A percentile compares a stretch with the other conserved stretches of the same genome.
Evolutionary conservation across 768 basidiomycete genomes (phyloP).

Genomic region (Rhodocollybia butyracea): DNA sequence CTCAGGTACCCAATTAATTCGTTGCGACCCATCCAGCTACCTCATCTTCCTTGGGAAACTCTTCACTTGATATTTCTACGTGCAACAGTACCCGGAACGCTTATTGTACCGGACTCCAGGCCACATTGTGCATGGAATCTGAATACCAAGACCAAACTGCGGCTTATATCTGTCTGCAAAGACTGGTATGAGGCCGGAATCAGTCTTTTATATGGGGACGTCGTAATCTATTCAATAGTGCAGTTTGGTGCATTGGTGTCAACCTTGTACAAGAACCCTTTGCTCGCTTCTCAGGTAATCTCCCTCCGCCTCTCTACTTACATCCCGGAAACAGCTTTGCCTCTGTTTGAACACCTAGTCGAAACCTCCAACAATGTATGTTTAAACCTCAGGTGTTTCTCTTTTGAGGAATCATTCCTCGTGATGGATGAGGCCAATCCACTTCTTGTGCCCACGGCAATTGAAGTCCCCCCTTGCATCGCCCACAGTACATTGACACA

Average conservation of each 20-base stretch:
- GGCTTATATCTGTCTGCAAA: neutral
- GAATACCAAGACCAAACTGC: neutral
- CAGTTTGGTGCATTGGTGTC: neutral
- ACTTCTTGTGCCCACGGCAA: no score
- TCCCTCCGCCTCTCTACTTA: neutral
- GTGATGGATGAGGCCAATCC: no score
- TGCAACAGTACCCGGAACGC: neutral
- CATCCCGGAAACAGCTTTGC: neutral
- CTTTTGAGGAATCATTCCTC: no score
- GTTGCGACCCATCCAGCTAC: neutral
- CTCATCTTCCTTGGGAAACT: neutral
- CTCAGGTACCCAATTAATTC: no score
- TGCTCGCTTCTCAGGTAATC: neutral
- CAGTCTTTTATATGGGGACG: neutral
- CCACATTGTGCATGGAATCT: neutral
- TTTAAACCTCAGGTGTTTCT: no score
- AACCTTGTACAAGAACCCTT: neutral
- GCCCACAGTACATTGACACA: no score
- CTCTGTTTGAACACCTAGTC: neutral
- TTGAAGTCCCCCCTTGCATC: no score
- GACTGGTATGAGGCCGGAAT: neutral
- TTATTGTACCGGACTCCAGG: neutral
- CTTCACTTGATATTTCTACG: neutral
- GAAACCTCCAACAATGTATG: no score
- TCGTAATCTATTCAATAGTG: neutral